Base-by-base conservation (phyloP, 441 rosid genomes). In the Syzygium syzygioides region DNA sequence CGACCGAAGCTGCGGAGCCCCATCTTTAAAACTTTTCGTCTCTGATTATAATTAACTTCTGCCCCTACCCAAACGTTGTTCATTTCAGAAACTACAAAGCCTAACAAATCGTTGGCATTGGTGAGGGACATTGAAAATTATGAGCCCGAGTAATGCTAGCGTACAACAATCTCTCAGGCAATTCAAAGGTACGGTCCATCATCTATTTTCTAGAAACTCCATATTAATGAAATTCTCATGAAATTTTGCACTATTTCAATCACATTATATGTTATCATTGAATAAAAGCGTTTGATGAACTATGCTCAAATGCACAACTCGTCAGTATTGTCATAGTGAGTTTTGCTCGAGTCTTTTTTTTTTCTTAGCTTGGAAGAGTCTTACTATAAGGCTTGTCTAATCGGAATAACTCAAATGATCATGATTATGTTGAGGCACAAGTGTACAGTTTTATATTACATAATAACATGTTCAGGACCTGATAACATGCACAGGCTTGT, bases 101-200 rank as follows among this genome's bases (percentile, higher is more conserved):
- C n/a, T n/a, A n/a, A n/a, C n/a, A n/a, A n/a, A n/a, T n/a, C n/a
- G n/a, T n/a, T n/a, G n/a, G n/a, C n/a, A n/a, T n/a, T n/a, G n/a
- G n/a, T n/a, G n/a, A n/a, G n/a, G n/a, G n/a, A n/a, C n/a, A n/a
- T n/a, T n/a, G n/a, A n/a, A n/a, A n/a, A n/a, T n/a, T n/a, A n/a
- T n/a, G n/a, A n/a, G n/a, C n/a, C n/a, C n/a, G n/a, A n/a, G n/a
- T n/a, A n/a, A n/a, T n/a, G n/a, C n/a, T n/a, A n/a, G n/a, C n/a
- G n/a, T n/a, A n/a, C n/a, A n/a, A n/a, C n/a, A n/a, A 10, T 57
- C 5, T 56, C 28, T 10, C 11, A 2, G 62, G 14, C 12, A 28
- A 13, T 3, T 25, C 62, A 57, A 57, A 10, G 10, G 19, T 0
- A 0, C 6, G 34, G 19, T 7, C 2, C 12, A 2, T 7, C 79